Evolutionary conservation across 2,329 filamentous ascomycete species (phyloP), one percentile per base, ranked within the genome.

Genomic region (Coniochaeta sp.): DNA sequence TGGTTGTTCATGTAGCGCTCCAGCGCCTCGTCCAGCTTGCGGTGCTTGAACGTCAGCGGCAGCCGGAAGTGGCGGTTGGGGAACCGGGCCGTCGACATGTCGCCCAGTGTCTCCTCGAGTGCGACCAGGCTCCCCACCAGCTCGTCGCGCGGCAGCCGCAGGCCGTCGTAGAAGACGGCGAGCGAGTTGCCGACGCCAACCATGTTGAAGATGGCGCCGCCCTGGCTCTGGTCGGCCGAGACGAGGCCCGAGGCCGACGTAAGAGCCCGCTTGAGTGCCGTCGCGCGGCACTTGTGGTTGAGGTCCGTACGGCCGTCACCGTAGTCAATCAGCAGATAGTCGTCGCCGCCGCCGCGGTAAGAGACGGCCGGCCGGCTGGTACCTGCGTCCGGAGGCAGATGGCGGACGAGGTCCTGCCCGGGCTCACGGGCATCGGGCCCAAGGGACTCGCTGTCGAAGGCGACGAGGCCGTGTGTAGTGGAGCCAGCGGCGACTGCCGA

Each of bases 251-350:
- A 32, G 30, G 30, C 30, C 30, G 30, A 32, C 30, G 30, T 63
- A n/a, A 84, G 65, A 6, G 76, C 74, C 54, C 79, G 78, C 58
- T 81, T 79, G 2, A 85, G 72, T 0, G 79, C 79, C 2, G 80
- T 83, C 17, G 81, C 78, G 52, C 82, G 75, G 66, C 81, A 84
- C 28, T 80, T 74, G 68, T 84, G 77, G 67, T 85, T 83, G 60
- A 86, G 72, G 61, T 86, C 77, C 62, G 84, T 83, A 1, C 74
- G 70, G 19, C 82, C 81, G 36, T 81, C 72, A 24, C 83, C 83
- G 60, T 85, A 86, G 62, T 86, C 83, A 14, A 86, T 73, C 9
- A 87, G 71, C 2, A 86, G 64, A 61, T 81, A 81, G 59, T 84
- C 80, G 58, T 80, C 77, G 24, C 74, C 76, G 55, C 75, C 75